Evolutionary conservation across 2,329 filamentous ascomycete species (phyloP).

Genomic region (Cytospora paraplurivora): DNA sequence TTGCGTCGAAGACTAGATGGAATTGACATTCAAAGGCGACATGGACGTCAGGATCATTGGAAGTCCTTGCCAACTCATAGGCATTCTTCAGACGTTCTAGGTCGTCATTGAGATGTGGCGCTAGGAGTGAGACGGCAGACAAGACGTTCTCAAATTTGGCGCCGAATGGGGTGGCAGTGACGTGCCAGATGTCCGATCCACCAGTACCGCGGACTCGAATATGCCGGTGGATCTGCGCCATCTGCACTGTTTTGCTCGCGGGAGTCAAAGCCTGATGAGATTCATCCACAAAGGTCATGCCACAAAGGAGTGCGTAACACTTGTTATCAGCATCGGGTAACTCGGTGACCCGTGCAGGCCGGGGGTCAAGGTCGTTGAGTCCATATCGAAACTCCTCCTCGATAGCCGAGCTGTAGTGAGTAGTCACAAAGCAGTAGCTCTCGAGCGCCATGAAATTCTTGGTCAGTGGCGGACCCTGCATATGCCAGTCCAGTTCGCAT

Average conservation of each 20-base stretch:
- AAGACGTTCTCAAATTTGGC: neutral
- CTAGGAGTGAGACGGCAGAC: neutral
- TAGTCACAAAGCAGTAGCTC: too few species aligned
- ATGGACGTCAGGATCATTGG: neutral
- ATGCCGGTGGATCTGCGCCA: neutral
- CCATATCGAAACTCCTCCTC: too few species aligned
- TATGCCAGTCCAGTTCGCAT: too few species aligned
- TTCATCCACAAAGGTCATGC: too few species aligned
- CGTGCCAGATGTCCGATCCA: conserved; percentile 7
- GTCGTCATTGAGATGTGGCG: neutral
- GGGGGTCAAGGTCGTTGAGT: too few species aligned
- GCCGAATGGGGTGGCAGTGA: conserved; percentile 12
- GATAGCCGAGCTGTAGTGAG: too few species aligned
- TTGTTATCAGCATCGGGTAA: too few species aligned
- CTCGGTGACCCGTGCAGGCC: too few species aligned
- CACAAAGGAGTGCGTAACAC: too few species aligned
- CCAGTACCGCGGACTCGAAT: neutral
- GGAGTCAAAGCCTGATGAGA: neutral
- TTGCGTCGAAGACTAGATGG: neutral
- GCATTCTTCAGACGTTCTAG: neutral
- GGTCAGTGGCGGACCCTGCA: too few species aligned
- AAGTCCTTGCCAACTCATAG: neutral
- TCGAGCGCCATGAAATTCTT: too few species aligned
- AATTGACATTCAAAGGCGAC: neutral
- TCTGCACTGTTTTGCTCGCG: neutral